A percentile compares a stretch with the other conserved stretches of the same genome.
These are phyloP conservation scores for Phaeosphaeria sp. DNA, from an alignment of 2,329 filamentous ascomycete species.

Conservation along the genomic window DNA sequence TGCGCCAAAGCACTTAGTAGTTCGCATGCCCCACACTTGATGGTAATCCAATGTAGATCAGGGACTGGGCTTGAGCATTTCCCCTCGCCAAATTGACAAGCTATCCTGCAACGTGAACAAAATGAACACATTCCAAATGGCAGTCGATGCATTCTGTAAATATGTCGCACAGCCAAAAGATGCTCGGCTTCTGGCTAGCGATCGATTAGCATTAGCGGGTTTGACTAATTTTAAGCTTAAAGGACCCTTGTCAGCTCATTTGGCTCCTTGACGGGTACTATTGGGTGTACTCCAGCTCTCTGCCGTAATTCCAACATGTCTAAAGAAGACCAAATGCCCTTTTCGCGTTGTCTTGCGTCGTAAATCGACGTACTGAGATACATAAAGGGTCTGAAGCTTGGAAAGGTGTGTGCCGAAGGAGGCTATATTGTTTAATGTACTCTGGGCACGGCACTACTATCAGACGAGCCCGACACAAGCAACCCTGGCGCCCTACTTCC, in stretches of 20 bases:
- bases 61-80: not conserved
- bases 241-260: constrained; percentile 4
- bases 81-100: not conserved
- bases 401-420: not conserved
- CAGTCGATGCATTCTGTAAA: not conserved
- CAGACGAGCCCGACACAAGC: not conserved
- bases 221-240: constrained; percentile 27
- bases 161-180: not conserved
- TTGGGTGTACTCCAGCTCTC: no score
- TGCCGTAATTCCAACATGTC: not conserved
- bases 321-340: not conserved
- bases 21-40: constrained; percentile 20
- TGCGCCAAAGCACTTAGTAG: constrained; percentile 16
- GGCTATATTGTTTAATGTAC: not conserved
- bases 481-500: not conserved
- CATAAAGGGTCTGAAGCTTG: not conserved
- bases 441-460: not conserved
- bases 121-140: constrained; percentile 1
- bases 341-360: not conserved
- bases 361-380: not conserved
- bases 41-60: constrained; percentile 3
- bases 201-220: constrained; percentile 11
- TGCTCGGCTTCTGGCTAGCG: not conserved
- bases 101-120: not conserved
- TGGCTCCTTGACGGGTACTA: not conserved